phyloP scores from a whole-genome alignment of 305 asterid genomes.

The Rubia balearica region DNA sequence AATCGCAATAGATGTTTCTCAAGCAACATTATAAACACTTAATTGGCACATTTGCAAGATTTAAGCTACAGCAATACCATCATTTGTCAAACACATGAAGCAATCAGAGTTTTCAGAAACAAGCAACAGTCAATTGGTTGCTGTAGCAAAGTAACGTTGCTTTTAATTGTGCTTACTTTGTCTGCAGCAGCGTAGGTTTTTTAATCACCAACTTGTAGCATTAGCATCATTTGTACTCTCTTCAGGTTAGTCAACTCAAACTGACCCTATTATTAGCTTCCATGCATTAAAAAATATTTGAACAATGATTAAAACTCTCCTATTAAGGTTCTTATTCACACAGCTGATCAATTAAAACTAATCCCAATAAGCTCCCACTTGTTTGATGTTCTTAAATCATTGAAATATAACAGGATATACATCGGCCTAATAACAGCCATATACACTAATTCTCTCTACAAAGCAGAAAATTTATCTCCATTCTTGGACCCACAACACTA shows the following conservation, averaged over 20 bases:
- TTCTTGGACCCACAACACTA: not conserved
- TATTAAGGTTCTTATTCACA: not conserved
- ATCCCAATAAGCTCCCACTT: not conserved
- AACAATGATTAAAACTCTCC: not conserved
- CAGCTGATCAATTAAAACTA: slow-evolving; percentile 4
- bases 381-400: not conserved
- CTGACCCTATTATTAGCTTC: not conserved
- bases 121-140: not conserved
- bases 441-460: not conserved
- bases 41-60: not conserved
- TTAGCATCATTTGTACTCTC: not conserved
- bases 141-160: not conserved
- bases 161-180: not conserved
- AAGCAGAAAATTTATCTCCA: not conserved
- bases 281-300: not conserved
- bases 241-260: not conserved
- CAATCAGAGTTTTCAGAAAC: not conserved
- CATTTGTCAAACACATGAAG: not conserved
- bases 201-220: not conserved
- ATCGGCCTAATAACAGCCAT: not conserved
- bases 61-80: not conserved
- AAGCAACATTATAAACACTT: not conserved
- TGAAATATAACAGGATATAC: not conserved
- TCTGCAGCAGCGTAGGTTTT: not conserved
- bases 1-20: not conserved